Percentiles rank a stretch among this genome's conserved stretches.
phyloP scores from a whole-genome alignment of 2,329 filamentous ascomycete genomes.

The Penicillium sp. region DNA sequence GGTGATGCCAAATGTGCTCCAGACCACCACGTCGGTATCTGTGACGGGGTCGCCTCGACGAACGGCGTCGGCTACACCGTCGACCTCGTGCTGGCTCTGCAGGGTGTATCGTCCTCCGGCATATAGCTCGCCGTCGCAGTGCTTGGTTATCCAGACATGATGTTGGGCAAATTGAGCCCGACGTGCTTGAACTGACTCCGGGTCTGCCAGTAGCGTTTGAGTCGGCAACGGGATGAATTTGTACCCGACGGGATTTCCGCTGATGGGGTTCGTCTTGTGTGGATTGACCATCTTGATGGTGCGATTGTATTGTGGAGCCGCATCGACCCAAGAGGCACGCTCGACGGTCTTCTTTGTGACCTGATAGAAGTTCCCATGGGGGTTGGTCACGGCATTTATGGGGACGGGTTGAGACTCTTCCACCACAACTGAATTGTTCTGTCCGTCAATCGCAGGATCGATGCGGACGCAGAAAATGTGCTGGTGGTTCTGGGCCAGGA shows the following conservation, averaged over 20 bases:
- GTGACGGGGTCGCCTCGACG: constrained; percentile 33
- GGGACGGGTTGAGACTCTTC: constrained; percentile 60
- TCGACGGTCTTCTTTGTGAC: constrained; percentile 48
- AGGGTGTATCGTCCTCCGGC: constrained; percentile 57
- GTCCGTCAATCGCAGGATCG: constrained; percentile 59
- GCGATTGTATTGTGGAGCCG: constrained; percentile 44
- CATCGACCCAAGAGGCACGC: constrained; percentile 50
- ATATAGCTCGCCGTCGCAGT: constrained; percentile 53
- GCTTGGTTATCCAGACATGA: constrained; percentile 55
- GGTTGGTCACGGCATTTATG: constrained; percentile 52
- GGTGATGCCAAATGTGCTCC: constrained; percentile 46
- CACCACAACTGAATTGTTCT: constrained; percentile 54
- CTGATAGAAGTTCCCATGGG: constrained; percentile 53
- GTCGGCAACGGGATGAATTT: constrained; percentile 57
- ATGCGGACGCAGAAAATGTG: constrained; percentile 71
- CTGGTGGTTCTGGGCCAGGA: constrained; percentile 68
- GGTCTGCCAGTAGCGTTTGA: constrained; percentile 57
- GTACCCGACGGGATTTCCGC: constrained; percentile 54
- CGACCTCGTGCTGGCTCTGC: constrained; percentile 46
- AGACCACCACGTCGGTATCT: constrained; percentile 45
- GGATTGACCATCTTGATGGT: constrained; percentile 60
- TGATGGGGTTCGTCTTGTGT: constrained; percentile 52
- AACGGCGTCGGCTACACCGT: constrained; percentile 35
- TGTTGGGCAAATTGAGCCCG: constrained; percentile 57
- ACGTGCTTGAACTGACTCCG: constrained; percentile 51